A percentile compares a stretch with the other conserved stretches of the same genome.
Conservation (phyloP, 2,329 filamentous ascomycete species). For the Sporothrix globosa region DNA sequence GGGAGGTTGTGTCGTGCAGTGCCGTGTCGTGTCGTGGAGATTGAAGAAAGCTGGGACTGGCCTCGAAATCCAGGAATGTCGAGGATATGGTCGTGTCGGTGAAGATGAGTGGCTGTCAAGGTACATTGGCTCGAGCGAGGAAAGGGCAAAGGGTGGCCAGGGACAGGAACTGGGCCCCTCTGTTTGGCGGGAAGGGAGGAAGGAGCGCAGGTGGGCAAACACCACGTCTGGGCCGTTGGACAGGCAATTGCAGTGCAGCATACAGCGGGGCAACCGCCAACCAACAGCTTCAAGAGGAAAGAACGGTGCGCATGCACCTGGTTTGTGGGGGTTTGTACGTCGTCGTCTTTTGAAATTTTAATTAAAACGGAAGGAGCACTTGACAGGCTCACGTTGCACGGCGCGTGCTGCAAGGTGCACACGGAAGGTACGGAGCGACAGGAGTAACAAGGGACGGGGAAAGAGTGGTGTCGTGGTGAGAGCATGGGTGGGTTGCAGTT, state of each 20-base stretch:
- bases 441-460: slow-evolving; percentile 20
- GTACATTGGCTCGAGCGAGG: slow-evolving; percentile 1
- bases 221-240: slow-evolving; percentile 20
- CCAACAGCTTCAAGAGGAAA: slow-evolving; percentile 25
- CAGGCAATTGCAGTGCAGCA: slow-evolving; percentile 22
- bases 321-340: not conserved
- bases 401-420: slow-evolving; percentile 31
- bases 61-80: not conserved
- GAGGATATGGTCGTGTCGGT: slow-evolving; percentile 10
- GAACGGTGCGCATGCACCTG: slow-evolving; percentile 5
- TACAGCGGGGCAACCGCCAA: slow-evolving; percentile 31
- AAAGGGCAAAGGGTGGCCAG: not conserved
- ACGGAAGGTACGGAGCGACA: slow-evolving; percentile 26
- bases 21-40: not conserved
- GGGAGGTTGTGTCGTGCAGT: not conserved
- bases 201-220: slow-evolving; percentile 6
- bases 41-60: not conserved
- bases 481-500: slow-evolving; percentile 24
- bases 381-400: slow-evolving; percentile 30
- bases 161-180: slow-evolving; percentile 3
- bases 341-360: not conserved
- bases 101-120: slow-evolving; percentile 23
- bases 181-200: not conserved
- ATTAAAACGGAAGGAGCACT: slow-evolving; percentile 15
- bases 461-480: slow-evolving; percentile 3